Evolutionary conservation across 2,329 filamentous ascomycete species (phyloP).

Genomic region (Diaporthe nobilis): DNA sequence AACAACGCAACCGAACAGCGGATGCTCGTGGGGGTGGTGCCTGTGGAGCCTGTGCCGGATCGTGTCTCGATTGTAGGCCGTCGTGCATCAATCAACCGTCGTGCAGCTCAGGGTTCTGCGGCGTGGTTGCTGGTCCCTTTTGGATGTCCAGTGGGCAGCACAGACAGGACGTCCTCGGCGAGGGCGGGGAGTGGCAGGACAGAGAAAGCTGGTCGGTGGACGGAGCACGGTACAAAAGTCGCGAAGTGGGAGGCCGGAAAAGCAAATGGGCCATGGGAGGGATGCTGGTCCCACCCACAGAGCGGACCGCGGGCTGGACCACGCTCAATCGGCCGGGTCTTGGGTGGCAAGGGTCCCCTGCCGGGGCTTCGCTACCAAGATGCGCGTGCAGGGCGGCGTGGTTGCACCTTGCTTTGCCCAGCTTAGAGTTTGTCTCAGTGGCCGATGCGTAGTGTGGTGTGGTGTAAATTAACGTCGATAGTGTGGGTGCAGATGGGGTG

Average conservation of each 20-base stretch:
- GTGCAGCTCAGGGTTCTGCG: not conserved
- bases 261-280: conserved; percentile 27
- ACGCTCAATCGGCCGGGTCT: conserved; percentile 22
- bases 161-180: conserved; percentile 14
- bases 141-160: conserved; percentile 8
- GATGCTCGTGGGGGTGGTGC: not conserved
- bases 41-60: not conserved
- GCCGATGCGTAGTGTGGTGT: conserved; percentile 16
- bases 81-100: not conserved
- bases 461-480: conserved; percentile 18
- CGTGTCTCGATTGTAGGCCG: not conserved
- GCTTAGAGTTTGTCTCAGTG: conserved; percentile 33
- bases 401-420: conserved; percentile 13
- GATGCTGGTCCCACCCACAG: conserved; percentile 26
- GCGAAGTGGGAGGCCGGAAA: conserved; percentile 26
- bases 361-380: conserved; percentile 9
- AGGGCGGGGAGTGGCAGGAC: conserved; percentile 21
- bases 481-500: not conserved
- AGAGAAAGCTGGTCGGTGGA: conserved; percentile 23
- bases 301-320: conserved; percentile 28
- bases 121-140: not conserved
- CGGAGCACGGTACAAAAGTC: conserved; percentile 25
- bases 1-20: conserved; percentile 16
- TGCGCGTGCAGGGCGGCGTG: conserved; percentile 15
- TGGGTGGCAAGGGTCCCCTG: conserved; percentile 24